These are phyloP conservation scores for Phanerodontia chrysosporium DNA, from an alignment of 768 basidiomycete genomes.

Conservation along the genomic window DNA sequence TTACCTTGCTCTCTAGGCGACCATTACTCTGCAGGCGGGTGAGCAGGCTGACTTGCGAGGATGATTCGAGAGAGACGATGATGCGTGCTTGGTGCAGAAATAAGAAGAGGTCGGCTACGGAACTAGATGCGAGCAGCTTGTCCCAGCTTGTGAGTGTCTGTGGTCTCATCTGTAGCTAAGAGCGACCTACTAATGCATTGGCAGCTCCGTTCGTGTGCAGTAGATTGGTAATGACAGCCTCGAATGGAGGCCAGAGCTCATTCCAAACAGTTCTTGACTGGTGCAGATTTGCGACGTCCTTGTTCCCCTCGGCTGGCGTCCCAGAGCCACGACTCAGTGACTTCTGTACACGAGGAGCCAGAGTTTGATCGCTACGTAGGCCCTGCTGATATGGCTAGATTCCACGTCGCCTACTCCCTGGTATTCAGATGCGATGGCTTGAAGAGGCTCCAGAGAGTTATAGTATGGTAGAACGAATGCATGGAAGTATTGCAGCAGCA, in stretches of 20 bases:
- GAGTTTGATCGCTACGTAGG: slow-evolving; percentile 63
- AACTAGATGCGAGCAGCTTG: slow-evolving; percentile 36
- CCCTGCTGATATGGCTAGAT: slow-evolving; percentile 46
- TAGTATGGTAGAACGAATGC: slow-evolving; percentile 47
- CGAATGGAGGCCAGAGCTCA: slow-evolving; percentile 72
- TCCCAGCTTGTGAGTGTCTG: neutral
- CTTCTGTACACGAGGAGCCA: slow-evolving; percentile 62
- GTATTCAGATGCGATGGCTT: slow-evolving; percentile 26
- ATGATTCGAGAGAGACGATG: slow-evolving; percentile 49
- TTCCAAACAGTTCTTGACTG: slow-evolving; percentile 56
- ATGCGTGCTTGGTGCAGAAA: slow-evolving; percentile 56
- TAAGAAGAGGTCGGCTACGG: slow-evolving; percentile 60
- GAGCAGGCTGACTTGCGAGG: slow-evolving; percentile 45
- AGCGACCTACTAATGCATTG: neutral
- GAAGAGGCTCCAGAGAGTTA: slow-evolving; percentile 37
- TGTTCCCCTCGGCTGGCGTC: slow-evolving; percentile 1
- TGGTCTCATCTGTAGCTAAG: too few species aligned
- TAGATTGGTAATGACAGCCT: slow-evolving; percentile 44
- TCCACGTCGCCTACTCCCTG: slow-evolving; percentile 48
- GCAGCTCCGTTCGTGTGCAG: slow-evolving; percentile 40
- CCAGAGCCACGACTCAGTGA: slow-evolving; percentile 4
- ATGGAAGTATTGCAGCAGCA: slow-evolving; percentile 48
- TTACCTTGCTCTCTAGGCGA: slow-evolving; percentile 53
- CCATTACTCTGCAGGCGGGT: slow-evolving; percentile 43
- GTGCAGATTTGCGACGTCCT: slow-evolving; percentile 18